phyloP scores from a whole-genome alignment of 1,284 basidiomycete genomes.

The Boletus austroedulis region DNA sequence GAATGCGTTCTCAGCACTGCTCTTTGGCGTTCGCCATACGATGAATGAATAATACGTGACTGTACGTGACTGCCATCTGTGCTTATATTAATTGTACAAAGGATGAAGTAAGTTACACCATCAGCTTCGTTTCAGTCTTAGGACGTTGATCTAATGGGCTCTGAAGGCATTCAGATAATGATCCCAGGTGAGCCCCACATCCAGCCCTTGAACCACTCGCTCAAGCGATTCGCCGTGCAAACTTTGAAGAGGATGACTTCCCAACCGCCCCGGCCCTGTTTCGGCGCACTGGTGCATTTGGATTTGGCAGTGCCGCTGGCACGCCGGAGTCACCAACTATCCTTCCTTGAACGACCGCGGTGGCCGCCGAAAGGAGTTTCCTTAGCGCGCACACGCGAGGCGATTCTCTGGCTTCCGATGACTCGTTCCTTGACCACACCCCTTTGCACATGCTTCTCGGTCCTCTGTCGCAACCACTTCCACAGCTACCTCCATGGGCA shows the following conservation, averaged over 20 bases:
- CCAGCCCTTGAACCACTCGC: background rate
- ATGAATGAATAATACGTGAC: too few relatives aligned
- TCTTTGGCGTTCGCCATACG: too few relatives aligned
- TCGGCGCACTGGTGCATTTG: conserved; percentile 49
- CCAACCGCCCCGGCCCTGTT: conserved; percentile 62
- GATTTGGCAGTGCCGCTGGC: conserved; percentile 46
- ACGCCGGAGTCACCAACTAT: conserved; percentile 65
- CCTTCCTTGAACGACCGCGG: conserved; percentile 44
- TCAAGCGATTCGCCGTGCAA: conserved; percentile 35
- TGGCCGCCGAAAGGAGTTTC: conserved; percentile 54
- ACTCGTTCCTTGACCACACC: conserved; percentile 62
- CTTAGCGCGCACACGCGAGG: conserved; percentile 61
- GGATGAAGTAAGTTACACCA: conserved; percentile 3
- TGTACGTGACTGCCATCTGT: too few relatives aligned
- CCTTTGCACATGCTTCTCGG: conserved; percentile 66
- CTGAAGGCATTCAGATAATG: conserved; percentile 74
- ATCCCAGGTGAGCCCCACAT: conserved; percentile 59
- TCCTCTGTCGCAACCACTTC: conserved; percentile 59
- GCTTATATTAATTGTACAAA: conserved; percentile 19
- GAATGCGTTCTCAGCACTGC: too few relatives aligned
- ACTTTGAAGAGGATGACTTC: conserved; percentile 72
- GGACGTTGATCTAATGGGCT: conserved; percentile 34
- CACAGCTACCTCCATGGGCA: conserved; percentile 24
- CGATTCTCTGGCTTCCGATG: conserved; percentile 68
- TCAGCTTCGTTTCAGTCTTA: too few relatives aligned